Conservation (phyloP, 1,139 yeast genomes). For the Geotrichum fermentans region DNA sequence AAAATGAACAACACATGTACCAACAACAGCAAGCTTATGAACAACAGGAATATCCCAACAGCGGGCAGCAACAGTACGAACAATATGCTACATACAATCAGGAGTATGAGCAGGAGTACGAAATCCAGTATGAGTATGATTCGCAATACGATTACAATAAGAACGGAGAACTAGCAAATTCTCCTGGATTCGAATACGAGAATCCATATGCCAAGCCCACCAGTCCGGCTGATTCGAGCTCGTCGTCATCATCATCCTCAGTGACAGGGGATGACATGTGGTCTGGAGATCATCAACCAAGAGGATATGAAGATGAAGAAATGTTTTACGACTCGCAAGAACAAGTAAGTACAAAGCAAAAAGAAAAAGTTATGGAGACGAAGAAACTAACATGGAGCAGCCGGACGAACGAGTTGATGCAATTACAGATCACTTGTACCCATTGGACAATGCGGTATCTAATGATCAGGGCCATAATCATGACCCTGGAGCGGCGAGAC, state of each 20-base stretch:
- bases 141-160: constrained; percentile 18
- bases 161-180: constrained; percentile 12
- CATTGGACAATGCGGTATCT: constrained; percentile 1
- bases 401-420: constrained; percentile 13
- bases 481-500: constrained; percentile 7
- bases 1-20: constrained; percentile 19
- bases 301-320: constrained; percentile 10
- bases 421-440: constrained; percentile 10
- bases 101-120: constrained; percentile 23
- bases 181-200: constrained; percentile 20
- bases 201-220: constrained; percentile 16
- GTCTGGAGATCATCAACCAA: constrained; percentile 25
- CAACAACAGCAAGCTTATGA: constrained; percentile 11
- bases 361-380: not conserved
- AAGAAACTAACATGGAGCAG: constrained; percentile 14
- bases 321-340: constrained; percentile 19
- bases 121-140: constrained; percentile 18
- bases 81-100: constrained; percentile 2
- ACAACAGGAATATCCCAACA: constrained; percentile 3
- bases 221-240: constrained; percentile 25
- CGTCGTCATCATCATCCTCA: constrained; percentile 28
- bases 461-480: not conserved
- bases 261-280: constrained; percentile 30
- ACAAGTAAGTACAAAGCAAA: constrained; percentile 8
- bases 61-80: constrained; percentile 10